A percentile compares a stretch with the other conserved stretches of the same genome.
Evolutionary conservation across 495 filamentous ascomycete genomes (phyloP).

Genomic region (Hypoxylon subgilvum): DNA sequence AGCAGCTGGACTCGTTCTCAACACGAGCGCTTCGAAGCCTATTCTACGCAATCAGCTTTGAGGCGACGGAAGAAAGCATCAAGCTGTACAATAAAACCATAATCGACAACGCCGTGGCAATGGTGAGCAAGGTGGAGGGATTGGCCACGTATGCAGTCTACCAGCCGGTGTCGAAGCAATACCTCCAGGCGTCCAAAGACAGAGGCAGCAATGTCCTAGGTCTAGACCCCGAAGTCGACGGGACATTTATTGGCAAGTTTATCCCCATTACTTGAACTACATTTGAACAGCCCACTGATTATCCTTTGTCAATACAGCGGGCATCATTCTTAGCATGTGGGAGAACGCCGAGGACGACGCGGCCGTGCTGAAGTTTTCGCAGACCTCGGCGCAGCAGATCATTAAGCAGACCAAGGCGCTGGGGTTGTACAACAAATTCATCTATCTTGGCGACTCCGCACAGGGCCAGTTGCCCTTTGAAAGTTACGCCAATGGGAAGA

Average conservation of each 20-base stretch:
- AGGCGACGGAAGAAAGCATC: conserved; percentile 7
- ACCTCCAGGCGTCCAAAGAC: conserved; percentile 8
- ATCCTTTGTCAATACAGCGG: neutral
- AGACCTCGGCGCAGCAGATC: conserved; percentile 1
- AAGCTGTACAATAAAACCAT: conserved; percentile 3
- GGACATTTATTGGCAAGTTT: conserved; percentile 6
- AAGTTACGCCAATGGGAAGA: conserved; percentile 3
- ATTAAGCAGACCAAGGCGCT: conserved; percentile 2
- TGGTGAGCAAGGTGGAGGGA: conserved; percentile 5
- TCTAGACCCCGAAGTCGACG: conserved; percentile 9
- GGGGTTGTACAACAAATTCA: conserved; percentile 4
- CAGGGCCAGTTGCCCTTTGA: conserved; percentile 3
- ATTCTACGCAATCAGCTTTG: conserved; percentile 8
- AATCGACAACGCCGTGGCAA: conserved; percentile 6
- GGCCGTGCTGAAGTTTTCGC: conserved; percentile 4
- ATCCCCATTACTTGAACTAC: neutral
- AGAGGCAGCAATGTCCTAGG: conserved; percentile 5
- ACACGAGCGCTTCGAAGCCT: conserved; percentile 2
- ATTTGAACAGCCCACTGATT: neutral
- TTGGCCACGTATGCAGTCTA: conserved; percentile 7
- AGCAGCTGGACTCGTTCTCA: conserved; percentile 8
- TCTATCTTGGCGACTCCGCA: conserved; percentile 6
- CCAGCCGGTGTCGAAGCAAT: conserved; percentile 8
- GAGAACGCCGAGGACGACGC: conserved; percentile 7
- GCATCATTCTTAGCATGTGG: conserved; percentile 16